Evolutionary conservation across 2,329 filamentous ascomycete species (phyloP), one percentile per base, ranked within the genome.

Genomic region (Xylariaceae sp.): DNA sequence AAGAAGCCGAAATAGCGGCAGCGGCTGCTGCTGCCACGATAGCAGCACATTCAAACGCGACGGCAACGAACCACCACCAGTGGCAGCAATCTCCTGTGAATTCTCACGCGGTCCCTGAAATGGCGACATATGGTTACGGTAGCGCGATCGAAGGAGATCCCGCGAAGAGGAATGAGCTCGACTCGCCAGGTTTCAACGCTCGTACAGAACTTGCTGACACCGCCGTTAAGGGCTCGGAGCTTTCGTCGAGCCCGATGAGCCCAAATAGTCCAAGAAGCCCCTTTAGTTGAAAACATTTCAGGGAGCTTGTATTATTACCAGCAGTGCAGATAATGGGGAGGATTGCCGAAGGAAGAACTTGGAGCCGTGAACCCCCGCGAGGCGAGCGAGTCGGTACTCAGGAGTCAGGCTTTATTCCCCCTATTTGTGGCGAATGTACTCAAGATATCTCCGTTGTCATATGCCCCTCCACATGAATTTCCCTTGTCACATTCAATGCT

Each of bases 81-180:
- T 55, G 57, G 56, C 59, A 56, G 20, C 50, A 44, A n/a, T 44
- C 53, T n/a, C 48, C 53, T 7, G 50, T 45, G 20, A n/a, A n/a
- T n/a, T 53, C 58, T 20, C 47, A 58, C n/a, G 26, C 52, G 16
- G 20, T 21, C 5, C 42, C 41, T 19, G 44, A 48, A 9, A 37
- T 29, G 19, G 18, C 21, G 14, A 37, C 37, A n/a, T 61, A 55
- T 20, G 42, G 26, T 19, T 58, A 56, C n/a, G 32, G 14, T 7
- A 57, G 37, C 19, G 48, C 55, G 2, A n/a, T 52, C 9, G 59
- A 59, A 32, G 14, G 37, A 2, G 52, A 54, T 21, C 44, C 21
- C 4, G 42, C 47, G 5, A 56, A 56, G 16, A 52, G 48, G 43
- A 57, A 51, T 26, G 57, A 60, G 23, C 40, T 60, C 6, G 48